Evolutionary conservation across 306 rosid genomes (phyloP).

Genomic region (Hylodesmum podocarpum): DNA sequence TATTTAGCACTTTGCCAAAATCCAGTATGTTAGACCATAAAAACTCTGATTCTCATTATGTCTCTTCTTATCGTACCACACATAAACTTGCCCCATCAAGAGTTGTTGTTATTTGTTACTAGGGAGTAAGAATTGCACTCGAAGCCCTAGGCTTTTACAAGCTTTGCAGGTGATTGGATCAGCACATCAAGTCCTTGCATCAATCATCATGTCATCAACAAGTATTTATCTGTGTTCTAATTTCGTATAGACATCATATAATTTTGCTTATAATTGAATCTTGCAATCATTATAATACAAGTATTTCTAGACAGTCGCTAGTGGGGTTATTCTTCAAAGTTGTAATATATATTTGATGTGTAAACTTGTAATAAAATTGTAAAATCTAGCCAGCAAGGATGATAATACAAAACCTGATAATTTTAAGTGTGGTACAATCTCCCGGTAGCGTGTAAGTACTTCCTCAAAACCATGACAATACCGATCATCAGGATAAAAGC

Average conservation of each 20-base stretch:
- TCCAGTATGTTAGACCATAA: not conserved
- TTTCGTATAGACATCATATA: not conserved
- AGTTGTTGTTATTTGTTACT: not conserved
- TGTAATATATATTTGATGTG: not conserved
- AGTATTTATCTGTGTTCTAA: not conserved
- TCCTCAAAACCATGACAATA: slow-evolving; percentile 77
- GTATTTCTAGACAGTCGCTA: not conserved
- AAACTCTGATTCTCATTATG: not conserved
- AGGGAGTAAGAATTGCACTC: not conserved
- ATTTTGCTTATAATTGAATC: not conserved
- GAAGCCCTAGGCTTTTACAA: not conserved
- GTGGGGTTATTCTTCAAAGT: not conserved
- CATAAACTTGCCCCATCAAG: not conserved
- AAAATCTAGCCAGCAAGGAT: slow-evolving; percentile 15
- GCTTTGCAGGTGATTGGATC: not conserved
- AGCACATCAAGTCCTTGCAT: not conserved
- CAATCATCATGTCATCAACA: not conserved
- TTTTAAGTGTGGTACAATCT: slow-evolving; percentile 66
- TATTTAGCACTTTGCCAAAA: not conserved
- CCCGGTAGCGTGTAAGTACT: slow-evolving; percentile 71
- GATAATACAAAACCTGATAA: slow-evolving; percentile 60
- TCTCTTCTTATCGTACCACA: not conserved
- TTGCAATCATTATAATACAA: not conserved
- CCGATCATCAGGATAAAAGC: slow-evolving; percentile 57
- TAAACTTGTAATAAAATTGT: not conserved